Evolutionary conservation across 1,284 basidiomycete species (phyloP).

Genomic region (Coriolopsis trogii): DNA sequence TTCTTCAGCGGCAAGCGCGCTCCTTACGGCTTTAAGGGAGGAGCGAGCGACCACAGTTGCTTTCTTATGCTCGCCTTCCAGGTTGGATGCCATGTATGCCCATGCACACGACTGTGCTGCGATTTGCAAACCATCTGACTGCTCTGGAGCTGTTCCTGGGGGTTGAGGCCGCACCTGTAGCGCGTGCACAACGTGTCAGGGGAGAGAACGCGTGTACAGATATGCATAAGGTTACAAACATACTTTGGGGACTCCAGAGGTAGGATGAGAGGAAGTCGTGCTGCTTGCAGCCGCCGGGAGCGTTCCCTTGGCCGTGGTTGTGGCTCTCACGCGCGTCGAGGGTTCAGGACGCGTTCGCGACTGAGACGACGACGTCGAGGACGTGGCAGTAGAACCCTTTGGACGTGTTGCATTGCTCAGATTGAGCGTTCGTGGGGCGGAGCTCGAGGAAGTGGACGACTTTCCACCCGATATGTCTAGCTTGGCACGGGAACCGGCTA

Average conservation of each 20-base stretch:
- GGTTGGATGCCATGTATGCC: conserved; percentile 29
- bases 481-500: conserved; percentile 14
- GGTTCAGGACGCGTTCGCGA: conserved; percentile 10
- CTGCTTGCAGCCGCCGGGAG: conserved; percentile 8
- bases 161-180: conserved; percentile 8
- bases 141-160: not conserved
- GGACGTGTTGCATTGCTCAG: conserved; percentile 7
- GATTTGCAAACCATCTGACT: conserved; percentile 20
- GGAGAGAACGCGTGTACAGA: not conserved
- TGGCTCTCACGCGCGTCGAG: conserved; percentile 21
- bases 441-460: conserved; percentile 6
- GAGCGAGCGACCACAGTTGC: conserved; percentile 7
- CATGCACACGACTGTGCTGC: conserved; percentile 31
- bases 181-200: not conserved
- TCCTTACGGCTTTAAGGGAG: conserved; percentile 14
- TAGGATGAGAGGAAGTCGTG: conserved; percentile 3
- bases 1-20: conserved; percentile 25
- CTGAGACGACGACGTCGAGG: conserved; percentile 15
- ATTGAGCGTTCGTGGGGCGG: conserved; percentile 2
- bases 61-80: conserved; percentile 16
- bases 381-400: conserved; percentile 12
- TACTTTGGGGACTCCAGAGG: conserved; percentile 10
- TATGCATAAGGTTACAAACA: not conserved
- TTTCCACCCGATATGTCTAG: conserved; percentile 8
- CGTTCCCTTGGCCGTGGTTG: conserved; percentile 19